Evolutionary conservation across 2,329 filamentous ascomycete species (phyloP), one percentile per base, ranked within the genome.

Genomic region (Fusarium sp.): DNA sequence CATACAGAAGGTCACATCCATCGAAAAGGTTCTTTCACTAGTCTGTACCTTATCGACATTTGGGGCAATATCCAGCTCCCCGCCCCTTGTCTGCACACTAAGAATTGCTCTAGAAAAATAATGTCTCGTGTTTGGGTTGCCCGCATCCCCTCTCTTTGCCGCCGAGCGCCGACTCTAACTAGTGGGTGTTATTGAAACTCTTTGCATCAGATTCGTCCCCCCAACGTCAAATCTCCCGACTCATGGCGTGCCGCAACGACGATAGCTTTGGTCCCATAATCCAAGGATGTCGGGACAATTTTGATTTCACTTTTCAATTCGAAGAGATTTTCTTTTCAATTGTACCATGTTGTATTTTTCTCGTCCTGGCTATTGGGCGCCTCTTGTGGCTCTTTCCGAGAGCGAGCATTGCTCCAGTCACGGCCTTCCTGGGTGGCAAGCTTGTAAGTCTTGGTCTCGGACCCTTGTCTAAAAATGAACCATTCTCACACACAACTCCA

Each of bases 241-340:
- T 13, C 12, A 61, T 61, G 58, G 39, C 44, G 29, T 80, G 78
- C 49, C 65, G 60, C 46, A 75, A 76, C 69, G 80, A 82, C 66
- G 53, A 73, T 48, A 60, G 75, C 18, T 76, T 84, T n/a, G 82
- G 82, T 6, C 82, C 82, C 1, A 60, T 69, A n/a, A 79, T 84
- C 31, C 57, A 70, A 12, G 81, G 80, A 24, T 84, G 82, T 55
- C 79, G 82, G 13, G 77, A 74, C 63, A 77, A 82, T 56, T 85
- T 85, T 60, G 83, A 84, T 67, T 84, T 84, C 44, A 85, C 82
- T 12, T 70, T 84, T 50, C 76, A 73, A 20, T 84, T 85, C 54
- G 82, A 84, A 68, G 77, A 80, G 46, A 69, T 82, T 5, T 76
- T 84, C 43, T 79, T 85, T 37, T 77, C 78, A 6, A 72, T 83